phyloP scores from a whole-genome alignment of 768 basidiomycete species.

The Russula vinacea region DNA sequence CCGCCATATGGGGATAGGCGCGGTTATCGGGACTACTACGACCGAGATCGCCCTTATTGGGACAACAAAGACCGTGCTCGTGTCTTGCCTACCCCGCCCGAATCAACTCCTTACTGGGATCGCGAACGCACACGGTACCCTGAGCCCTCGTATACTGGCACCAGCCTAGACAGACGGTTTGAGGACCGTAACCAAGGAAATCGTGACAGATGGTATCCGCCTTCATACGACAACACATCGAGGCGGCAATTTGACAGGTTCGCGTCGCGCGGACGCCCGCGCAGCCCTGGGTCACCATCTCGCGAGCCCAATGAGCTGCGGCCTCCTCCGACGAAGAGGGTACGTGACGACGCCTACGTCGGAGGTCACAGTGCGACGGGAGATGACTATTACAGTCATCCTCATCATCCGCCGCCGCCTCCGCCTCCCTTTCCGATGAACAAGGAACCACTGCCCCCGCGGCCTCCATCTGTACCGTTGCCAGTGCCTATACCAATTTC shows the following conservation, averaged over 20 bases:
- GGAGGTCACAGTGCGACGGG: conserved; percentile 11
- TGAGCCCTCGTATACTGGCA: conserved; percentile 4
- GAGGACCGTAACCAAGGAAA: conserved; percentile 21
- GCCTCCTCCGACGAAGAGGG: conserved; percentile 26
- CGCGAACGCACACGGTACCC: conserved; percentile 23
- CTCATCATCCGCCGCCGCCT: background rate
- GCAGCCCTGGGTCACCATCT: conserved; percentile 23
- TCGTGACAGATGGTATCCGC: conserved; percentile 20
- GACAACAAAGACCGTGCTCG: conserved; percentile 18
- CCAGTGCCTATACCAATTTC: conserved; percentile 22
- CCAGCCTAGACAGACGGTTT: conserved; percentile 14
- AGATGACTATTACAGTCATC: conserved; percentile 13
- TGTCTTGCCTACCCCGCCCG: conserved; percentile 1
- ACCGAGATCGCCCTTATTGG: conserved; percentile 25
- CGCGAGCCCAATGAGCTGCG: conserved; percentile 19
- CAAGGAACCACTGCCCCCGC: conserved; percentile 5
- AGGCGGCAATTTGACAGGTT: conserved; percentile 13
- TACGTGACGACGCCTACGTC: conserved; percentile 24
- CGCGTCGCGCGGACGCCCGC: conserved; percentile 23
- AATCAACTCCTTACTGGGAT: conserved; percentile 10
- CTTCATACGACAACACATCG: conserved; percentile 10
- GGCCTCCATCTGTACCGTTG: background rate
- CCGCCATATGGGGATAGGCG: conserved; percentile 16
- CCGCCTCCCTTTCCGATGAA: background rate
- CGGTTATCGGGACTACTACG: conserved; percentile 22